A percentile compares a stretch with the other conserved stretches of the same genome.
phyloP scores from a whole-genome alignment of 352 stramenopile species.

The Pythium apleroticum region DNA sequence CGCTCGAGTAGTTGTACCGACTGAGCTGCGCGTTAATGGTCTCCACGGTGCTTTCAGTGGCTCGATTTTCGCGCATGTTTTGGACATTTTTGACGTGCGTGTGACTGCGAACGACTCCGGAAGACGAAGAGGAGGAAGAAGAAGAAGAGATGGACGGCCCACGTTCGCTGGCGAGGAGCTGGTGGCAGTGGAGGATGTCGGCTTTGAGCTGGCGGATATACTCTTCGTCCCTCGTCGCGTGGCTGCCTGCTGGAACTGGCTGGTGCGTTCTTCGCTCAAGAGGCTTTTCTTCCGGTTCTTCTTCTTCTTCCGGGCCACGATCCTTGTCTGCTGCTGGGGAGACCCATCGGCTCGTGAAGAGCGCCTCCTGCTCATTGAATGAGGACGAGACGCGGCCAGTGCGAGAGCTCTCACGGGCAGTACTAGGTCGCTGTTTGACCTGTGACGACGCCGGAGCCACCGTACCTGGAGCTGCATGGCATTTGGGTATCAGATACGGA shows the following conservation, averaged over 20 bases:
- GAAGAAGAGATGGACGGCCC: background rate
- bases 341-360: background rate
- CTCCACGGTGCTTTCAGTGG: conserved; percentile 9
- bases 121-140: background rate
- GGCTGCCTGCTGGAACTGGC: background rate
- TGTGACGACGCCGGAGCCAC: background rate
- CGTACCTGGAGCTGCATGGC: background rate
- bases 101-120: conserved; percentile 17
- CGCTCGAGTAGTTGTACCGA: conserved; percentile 51
- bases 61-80: conserved; percentile 46
- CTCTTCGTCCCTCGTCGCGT: conserved; percentile 29
- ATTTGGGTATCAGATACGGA: background rate
- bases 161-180: conserved; percentile 12
- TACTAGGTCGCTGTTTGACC: conserved; percentile 48
- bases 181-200: conserved; percentile 48
- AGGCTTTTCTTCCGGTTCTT: background rate
- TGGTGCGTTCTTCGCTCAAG: background rate
- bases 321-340: background rate
- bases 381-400: background rate
- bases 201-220: conserved; percentile 62
- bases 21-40: conserved; percentile 33
- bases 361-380: background rate
- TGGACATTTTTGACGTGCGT: conserved; percentile 65
- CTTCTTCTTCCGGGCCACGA: conserved; percentile 6
- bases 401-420: conserved; percentile 42